Base-by-base conservation (phyloP, 1,284 basidiomycete genomes). In the Gomphus sp. region DNA sequence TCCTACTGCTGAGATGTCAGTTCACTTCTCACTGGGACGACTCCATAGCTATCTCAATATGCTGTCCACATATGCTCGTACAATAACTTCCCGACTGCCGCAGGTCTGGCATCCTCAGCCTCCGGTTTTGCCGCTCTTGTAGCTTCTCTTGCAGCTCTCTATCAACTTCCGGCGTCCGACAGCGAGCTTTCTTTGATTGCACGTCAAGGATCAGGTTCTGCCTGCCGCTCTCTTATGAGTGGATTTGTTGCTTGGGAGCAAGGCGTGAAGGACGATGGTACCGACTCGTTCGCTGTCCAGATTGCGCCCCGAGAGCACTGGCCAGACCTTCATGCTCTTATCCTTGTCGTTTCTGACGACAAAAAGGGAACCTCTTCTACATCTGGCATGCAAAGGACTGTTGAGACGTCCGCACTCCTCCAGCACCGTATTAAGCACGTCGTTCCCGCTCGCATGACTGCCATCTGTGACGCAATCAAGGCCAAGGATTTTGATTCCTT, bases 81-180 rank as follows among this genome's bases (percentile, higher is more conserved):
- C 76, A 99, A 99, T 82, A 99, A 99, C 79, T 99, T 99, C 79
- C 96, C 96, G 28, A 99, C 96, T 5, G 97, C 97, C 8, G 97
- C 96, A 0, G 97, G 96, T 11, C 86, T 99, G 43, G 96, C 97
- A 0, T 98, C 96, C 0, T 98, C 94, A 34, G 96, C 97, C 0
- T 93, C 95, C 0, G 96, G 96, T 12, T 96, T 99, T 65, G 96
- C 97, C 1, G 97, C 96, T 0, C 86, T 99, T 45, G 91, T 94
- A 52, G 81, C 88, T 8, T 97, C 95, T 52, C 82, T 99, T 48
- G 87, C 93, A 0, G 79, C 84, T 8, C 86, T 99, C 61, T 99
- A 96, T 77, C 69, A 78, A 31, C 88, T 99, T 60, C 87, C 84
- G 47, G 78, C 73, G 25, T 75, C 75, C 53, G 82, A 76, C 47